These are phyloP conservation scores for Phyllostachys edulis DNA, from an alignment of 176 grass and related monocot genomes.

Conservation along the genomic window DNA sequence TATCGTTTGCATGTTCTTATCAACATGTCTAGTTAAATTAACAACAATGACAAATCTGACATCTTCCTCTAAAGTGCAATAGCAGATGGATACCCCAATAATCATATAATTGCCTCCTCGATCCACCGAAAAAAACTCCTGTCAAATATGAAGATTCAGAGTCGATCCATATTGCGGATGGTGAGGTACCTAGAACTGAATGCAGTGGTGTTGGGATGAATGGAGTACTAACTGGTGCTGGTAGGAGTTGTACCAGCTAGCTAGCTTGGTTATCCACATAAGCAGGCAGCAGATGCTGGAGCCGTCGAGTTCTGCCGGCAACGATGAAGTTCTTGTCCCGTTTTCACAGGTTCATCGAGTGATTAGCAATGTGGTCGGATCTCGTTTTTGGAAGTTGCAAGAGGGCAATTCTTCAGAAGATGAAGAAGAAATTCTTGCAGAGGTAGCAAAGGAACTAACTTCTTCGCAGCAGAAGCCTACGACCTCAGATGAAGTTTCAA, in stretches of 20 bases:
- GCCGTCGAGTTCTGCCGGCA: too few species aligned
- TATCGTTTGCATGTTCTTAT: neutral
- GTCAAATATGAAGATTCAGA: neutral
- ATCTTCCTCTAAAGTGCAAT: slow-evolving; percentile 4
- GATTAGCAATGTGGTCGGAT: too few species aligned
- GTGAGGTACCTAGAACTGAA: neutral
- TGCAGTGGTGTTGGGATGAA: neutral
- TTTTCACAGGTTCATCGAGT: too few species aligned
- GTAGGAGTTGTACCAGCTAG: neutral
- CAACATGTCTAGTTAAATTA: neutral
- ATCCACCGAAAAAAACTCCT: neutral
- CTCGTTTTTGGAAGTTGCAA: too few species aligned
- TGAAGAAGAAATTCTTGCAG: too few species aligned
- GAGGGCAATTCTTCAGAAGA: too few species aligned
- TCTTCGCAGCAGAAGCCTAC: too few species aligned
- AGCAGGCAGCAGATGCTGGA: neutral
- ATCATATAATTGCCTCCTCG: too few species aligned
- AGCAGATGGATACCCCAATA: too few species aligned
- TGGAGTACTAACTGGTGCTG: neutral
- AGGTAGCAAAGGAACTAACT: too few species aligned
- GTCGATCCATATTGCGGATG: neutral
- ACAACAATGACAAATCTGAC: neutral
- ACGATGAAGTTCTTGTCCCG: too few species aligned
- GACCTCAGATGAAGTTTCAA: too few species aligned
- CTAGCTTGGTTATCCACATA: neutral